A percentile compares a stretch with the other conserved stretches of the same genome.
phyloP scores from a whole-genome alignment of 163 green algal genomes.

The Chlamydomonas reinhardtii region DNA sequence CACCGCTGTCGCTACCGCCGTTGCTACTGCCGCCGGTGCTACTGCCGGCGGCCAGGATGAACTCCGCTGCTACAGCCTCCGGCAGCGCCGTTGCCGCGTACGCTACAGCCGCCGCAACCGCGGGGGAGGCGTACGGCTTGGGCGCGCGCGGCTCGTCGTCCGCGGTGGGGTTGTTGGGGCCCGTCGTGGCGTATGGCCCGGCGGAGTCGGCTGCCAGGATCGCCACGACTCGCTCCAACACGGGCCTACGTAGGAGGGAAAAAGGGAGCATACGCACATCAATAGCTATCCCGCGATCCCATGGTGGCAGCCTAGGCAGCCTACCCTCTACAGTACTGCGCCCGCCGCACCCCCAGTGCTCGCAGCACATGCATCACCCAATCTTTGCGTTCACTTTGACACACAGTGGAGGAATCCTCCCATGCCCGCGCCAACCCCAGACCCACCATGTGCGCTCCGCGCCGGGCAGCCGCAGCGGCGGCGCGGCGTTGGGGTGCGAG shows the following conservation, averaged over 20 bases:
- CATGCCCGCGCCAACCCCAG: not conserved
- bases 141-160: conserved; percentile 2
- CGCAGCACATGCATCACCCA: no score
- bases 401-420: no score
- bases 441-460: conserved; percentile 23
- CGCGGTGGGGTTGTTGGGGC: not conserved
- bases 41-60: not conserved
- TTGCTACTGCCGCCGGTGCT: no score
- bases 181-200: not conserved
- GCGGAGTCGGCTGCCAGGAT: no score
- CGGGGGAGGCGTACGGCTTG: not conserved
- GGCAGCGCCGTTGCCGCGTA: not conserved
- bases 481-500: conserved; percentile 14
- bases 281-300: no score
- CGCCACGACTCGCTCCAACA: not conserved
- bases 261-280: no score
- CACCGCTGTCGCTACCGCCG: no score
- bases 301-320: no score
- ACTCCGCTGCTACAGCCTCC: not conserved
- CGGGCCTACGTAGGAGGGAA: no score
- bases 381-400: no score
- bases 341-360: no score
- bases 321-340: no score
- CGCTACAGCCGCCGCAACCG: not conserved
- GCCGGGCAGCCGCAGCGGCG: conserved; percentile 25